Evolutionary conservation across 2,329 filamentous ascomycete species (phyloP).

Genomic region (Moelleriella libera): DNA sequence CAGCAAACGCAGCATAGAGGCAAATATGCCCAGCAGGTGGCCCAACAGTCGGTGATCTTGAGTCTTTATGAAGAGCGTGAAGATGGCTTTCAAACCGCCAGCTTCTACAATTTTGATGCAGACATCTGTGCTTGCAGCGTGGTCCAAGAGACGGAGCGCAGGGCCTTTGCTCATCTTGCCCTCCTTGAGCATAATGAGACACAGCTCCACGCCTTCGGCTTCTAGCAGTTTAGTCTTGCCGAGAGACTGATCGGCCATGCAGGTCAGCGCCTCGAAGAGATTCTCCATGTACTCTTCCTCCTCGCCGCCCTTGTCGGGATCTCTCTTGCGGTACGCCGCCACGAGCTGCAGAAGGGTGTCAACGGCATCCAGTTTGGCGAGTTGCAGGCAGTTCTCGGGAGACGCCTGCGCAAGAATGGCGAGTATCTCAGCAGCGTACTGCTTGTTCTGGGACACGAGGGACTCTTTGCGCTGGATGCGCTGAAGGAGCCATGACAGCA

Average conservation of each 20-base stretch:
- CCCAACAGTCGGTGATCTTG: slow-evolving; percentile 56
- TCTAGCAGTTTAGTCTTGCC: slow-evolving; percentile 76
- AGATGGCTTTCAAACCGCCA: slow-evolving; percentile 71
- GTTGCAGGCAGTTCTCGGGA: slow-evolving; percentile 43
- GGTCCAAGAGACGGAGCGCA: slow-evolving; percentile 71
- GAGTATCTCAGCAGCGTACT: slow-evolving; percentile 84
- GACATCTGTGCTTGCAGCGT: slow-evolving; percentile 43
- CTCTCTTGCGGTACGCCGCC: slow-evolving; percentile 70
- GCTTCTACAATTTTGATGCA: slow-evolving; percentile 70
- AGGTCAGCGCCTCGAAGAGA: slow-evolving; percentile 75
- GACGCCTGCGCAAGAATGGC: slow-evolving; percentile 78
- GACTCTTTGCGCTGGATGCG: slow-evolving; percentile 58
- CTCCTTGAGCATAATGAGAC: slow-evolving; percentile 81
- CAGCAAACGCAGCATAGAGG: slow-evolving; percentile 64
- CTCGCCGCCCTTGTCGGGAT: slow-evolving; percentile 71
- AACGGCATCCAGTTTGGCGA: slow-evolving; percentile 55
- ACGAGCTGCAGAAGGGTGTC: slow-evolving; percentile 73
- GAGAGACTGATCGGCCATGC: slow-evolving; percentile 56
- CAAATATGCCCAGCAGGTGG: slow-evolving; percentile 74
- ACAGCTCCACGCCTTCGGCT: slow-evolving; percentile 83
- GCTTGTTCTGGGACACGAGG: slow-evolving; percentile 74
- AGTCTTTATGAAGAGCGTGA: slow-evolving; percentile 79
- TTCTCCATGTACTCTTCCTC: slow-evolving; percentile 96
- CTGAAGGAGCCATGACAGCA: slow-evolving; percentile 65
- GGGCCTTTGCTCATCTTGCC: slow-evolving; percentile 70